A percentile compares a stretch with the other conserved stretches of the same genome.
phyloP scores from a whole-genome alignment of 768 basidiomycete genomes.

The Mrakia hoshinonis region DNA sequence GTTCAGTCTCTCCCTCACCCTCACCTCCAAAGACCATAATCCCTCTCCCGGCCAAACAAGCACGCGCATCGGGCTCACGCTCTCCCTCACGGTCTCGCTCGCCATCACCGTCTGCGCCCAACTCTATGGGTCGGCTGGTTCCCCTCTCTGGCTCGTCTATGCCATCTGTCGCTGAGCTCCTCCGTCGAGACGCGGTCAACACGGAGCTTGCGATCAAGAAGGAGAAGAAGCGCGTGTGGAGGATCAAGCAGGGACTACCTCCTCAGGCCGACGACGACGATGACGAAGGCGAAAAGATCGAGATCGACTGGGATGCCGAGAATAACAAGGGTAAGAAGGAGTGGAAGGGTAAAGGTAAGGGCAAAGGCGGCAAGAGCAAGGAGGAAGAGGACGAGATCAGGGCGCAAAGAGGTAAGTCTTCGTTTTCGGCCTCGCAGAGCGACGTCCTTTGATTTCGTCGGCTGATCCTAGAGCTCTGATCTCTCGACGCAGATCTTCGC shows the following conservation, averaged over 20 bases:
- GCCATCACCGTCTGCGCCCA: constrained; percentile 11
- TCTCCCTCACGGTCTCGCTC: constrained; percentile 13
- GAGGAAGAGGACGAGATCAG: constrained; percentile 13
- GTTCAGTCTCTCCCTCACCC: constrained; percentile 12
- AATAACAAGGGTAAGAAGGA: constrained; percentile 44
- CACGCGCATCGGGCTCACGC: neutral
- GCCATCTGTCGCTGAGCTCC: constrained; percentile 71
- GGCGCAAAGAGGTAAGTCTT: constrained; percentile 8
- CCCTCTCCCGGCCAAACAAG: neutral
- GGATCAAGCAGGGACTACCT: constrained; percentile 38
- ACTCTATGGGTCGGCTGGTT: constrained; percentile 1
- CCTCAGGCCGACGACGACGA: constrained; percentile 42
- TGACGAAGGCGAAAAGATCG: constrained; percentile 31
- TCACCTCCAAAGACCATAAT: neutral
- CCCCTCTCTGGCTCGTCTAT: constrained; percentile 37
- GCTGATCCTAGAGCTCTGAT: neutral
- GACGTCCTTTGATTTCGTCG: neutral
- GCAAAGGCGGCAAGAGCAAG: constrained; percentile 6
- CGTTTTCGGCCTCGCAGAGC: too few species aligned
- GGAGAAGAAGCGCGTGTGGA: constrained; percentile 57
- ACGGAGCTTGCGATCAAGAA: constrained; percentile 59
- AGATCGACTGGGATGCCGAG: constrained; percentile 36
- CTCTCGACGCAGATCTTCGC: neutral
- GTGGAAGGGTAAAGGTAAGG: constrained; percentile 13
- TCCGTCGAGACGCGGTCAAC: constrained; percentile 65